Conservation (phyloP, 495 filamentous ascomycete genomes). For the Barbatosphaeria neglecta region DNA sequence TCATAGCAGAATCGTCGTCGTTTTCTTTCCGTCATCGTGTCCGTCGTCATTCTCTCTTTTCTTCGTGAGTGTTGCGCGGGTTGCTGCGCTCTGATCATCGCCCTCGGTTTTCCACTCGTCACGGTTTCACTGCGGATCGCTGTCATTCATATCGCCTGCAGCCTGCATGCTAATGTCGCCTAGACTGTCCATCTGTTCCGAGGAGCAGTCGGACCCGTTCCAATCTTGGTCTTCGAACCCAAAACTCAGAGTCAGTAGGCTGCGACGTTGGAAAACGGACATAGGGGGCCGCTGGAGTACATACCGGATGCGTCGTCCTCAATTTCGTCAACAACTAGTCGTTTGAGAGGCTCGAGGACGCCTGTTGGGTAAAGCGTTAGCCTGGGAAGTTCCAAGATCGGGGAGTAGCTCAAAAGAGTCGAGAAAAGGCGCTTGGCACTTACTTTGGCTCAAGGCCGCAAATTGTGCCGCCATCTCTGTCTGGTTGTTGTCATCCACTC, state of each 20-base stretch:
- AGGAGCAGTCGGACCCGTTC: constrained; percentile 31
- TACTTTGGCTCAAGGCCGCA: constrained; percentile 27
- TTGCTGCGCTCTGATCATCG: not conserved
- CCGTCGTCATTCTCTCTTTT: too few relatives aligned
- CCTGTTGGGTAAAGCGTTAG: constrained; percentile 18
- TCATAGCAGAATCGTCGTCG: too few relatives aligned
- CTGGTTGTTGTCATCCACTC: too few relatives aligned
- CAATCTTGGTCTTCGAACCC: constrained; percentile 23
- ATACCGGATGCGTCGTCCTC: constrained; percentile 47
- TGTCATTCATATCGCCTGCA: constrained; percentile 16
- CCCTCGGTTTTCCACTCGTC: not conserved
- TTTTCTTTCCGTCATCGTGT: too few relatives aligned
- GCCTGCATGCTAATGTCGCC: constrained; percentile 24
- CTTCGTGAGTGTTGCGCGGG: not conserved
- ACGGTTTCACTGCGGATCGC: constrained; percentile 2
- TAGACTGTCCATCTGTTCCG: constrained; percentile 25
- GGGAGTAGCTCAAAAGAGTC: not conserved
- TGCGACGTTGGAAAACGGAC: constrained; percentile 27
- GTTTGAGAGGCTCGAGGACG: constrained; percentile 27
- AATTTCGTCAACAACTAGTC: constrained; percentile 34
- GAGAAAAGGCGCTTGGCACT: too few relatives aligned
- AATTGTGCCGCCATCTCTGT: constrained; percentile 20
- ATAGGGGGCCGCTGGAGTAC: constrained; percentile 30
- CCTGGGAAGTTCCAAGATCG: not conserved
- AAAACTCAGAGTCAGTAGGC: constrained; percentile 19